Base-by-base conservation (phyloP, 78 protist genomes). In the Cavenderia fasciculata region DNA sequence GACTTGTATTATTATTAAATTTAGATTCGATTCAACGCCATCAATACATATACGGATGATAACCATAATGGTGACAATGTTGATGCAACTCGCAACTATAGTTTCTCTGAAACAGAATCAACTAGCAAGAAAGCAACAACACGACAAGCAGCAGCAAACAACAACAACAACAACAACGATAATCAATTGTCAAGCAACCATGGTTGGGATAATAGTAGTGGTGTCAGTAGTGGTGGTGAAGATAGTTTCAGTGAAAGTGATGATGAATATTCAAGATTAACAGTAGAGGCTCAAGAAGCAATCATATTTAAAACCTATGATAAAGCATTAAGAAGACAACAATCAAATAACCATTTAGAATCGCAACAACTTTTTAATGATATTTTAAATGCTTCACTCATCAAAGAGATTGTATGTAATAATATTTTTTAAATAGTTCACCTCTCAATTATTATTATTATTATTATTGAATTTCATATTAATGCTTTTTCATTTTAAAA, bases 231-330 rank as follows among this genome's bases (percentile, higher is more conserved):
- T n/a, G n/a, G n/a, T n/a, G n/a, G 0, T 62, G 44, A 1, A n/a
- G 36, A 38, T 1, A 62, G 6, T 5, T 12, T n/a, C 21, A 7
- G n/a, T n/a, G 38, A 63, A n/a, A n/a, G n/a, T n/a, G n/a, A n/a
- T n/a, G n/a, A n/a, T n/a, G n/a, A n/a, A n/a, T n/a, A n/a, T n/a
- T n/a, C n/a, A n/a, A n/a, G n/a, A 61, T 7, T n/a, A 12, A 31
- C 87, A 36, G 34, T 79, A 25, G 88, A 79, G 29, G 88, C 88
- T 1, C 49, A 36, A 40, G 88, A 79, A 21, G 44, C 88, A 16
- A 5, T 36, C 4, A 79, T 36, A 27, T 33, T 79, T 25, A 36
- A 25, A 54, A 12, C 70, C 14, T 66, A 79, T 79, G 63, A 68
- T 18, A 46, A 54, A 46, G 88, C 88, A 25, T 66, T 79, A 52